Percentiles rank a stretch among this genome's conserved stretches.
phyloP scores from a whole-genome alignment of 2,329 filamentous ascomycete species.

The Fusarium armeniacum region DNA sequence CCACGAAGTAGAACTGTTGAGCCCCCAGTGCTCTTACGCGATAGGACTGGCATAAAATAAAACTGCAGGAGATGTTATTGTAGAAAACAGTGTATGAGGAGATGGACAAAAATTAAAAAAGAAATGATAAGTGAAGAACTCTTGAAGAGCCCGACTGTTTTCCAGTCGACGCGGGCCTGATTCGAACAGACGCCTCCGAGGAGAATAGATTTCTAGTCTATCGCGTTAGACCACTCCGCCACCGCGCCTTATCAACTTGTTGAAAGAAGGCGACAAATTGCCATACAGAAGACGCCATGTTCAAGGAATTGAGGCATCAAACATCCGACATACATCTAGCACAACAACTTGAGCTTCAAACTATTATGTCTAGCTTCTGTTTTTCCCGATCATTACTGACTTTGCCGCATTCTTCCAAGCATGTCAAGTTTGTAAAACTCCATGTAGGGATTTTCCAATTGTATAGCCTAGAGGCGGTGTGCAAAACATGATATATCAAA shows the following conservation, averaged over 20 bases:
- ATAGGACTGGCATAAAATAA: background rate
- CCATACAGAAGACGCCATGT: rapidly evolving
- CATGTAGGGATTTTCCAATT: background rate
- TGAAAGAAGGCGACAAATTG: background rate
- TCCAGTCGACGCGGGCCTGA: conserved; percentile 14
- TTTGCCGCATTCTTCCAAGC: background rate
- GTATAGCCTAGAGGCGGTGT: background rate
- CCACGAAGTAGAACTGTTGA: background rate
- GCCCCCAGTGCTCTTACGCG: rapidly evolving
- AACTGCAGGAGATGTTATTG: rapidly evolving
- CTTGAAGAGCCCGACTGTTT: conserved; percentile 8
- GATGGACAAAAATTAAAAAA: background rate
- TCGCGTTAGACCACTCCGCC: conserved; percentile 16
- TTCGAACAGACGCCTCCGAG: conserved; percentile 14
- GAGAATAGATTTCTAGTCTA: conserved; percentile 18
- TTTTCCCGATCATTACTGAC: background rate
- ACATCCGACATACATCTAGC: background rate
- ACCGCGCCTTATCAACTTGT: conserved; percentile 8
- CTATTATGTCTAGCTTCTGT: background rate
- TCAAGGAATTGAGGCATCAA: rapidly evolving
- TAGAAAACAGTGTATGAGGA: rapidly evolving
- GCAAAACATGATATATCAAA: background rate
- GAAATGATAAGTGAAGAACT: conserved; percentile 1
- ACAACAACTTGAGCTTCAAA: background rate
- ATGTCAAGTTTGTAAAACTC: background rate